These are phyloP conservation scores for Lachancea fermentati DNA, from an alignment of 805 yeast species.

Conservation along the genomic window DNA sequence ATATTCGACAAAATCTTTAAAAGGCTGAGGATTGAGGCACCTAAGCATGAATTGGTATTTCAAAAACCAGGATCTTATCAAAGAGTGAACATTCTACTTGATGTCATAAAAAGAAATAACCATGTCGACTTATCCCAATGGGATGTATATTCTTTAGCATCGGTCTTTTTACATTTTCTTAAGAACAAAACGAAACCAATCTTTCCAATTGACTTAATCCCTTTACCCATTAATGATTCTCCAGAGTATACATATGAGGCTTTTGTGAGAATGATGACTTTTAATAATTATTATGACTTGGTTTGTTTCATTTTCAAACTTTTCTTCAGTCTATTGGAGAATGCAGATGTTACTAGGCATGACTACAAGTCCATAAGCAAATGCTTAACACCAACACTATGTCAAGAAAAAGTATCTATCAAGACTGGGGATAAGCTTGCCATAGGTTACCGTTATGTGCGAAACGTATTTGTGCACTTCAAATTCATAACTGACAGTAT, in stretches of 20 bases:
- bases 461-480: conserved; percentile 51
- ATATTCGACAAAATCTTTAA: conserved; percentile 47
- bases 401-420: conserved; percentile 43
- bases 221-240: conserved; percentile 50
- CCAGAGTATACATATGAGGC: conserved; percentile 37
- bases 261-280: conserved; percentile 33
- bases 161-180: conserved; percentile 41
- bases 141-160: conserved; percentile 46
- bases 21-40: conserved; percentile 41
- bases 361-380: conserved; percentile 34
- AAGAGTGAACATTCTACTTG: conserved; percentile 39
- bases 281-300: conserved; percentile 31
- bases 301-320: conserved; percentile 42
- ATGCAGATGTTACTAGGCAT: conserved; percentile 39
- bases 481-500: conserved; percentile 9
- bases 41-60: conserved; percentile 42
- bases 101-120: conserved; percentile 50
- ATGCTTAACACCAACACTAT: conserved; percentile 48
- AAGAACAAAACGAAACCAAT: conserved; percentile 50
- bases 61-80: conserved; percentile 52
- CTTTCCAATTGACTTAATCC: conserved; percentile 44
- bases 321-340: conserved; percentile 38
- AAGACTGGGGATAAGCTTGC: conserved; percentile 42
- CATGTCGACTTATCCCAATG: conserved; percentile 58
- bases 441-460: conserved; percentile 49